These are phyloP conservation scores for Aplosporella prunicola DNA, from an alignment of 2,329 filamentous ascomycete species.

Conservation along the genomic window DNA sequence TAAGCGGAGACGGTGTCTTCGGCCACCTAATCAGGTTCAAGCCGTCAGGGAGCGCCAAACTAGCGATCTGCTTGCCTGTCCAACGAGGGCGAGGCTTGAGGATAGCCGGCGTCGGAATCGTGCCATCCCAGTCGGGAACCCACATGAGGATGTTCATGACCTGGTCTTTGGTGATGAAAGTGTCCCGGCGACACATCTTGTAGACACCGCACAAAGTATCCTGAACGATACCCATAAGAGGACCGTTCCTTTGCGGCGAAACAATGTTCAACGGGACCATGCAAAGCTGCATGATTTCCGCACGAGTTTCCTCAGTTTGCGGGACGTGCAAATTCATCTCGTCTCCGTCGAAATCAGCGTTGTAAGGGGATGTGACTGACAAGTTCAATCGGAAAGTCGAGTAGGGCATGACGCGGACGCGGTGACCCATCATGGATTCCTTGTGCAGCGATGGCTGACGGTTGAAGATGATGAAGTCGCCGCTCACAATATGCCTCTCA, in stretches of 20 bases:
- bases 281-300: constrained; percentile 87
- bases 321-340: constrained; percentile 99
- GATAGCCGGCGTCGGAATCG: constrained; percentile 89
- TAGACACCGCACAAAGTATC: constrained; percentile 94
- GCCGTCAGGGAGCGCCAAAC: constrained; percentile 78
- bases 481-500: constrained; percentile 89
- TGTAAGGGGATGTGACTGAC: constrained; percentile 97
- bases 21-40: constrained; percentile 52
- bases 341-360: constrained; percentile 99
- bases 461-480: constrained; percentile 99
- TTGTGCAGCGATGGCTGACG: constrained; percentile 98
- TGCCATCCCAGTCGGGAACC: constrained; percentile 95
- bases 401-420: constrained; percentile 95
- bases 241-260: constrained; percentile 91
- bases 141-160: constrained; percentile 97
- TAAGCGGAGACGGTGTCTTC: constrained; percentile 42
- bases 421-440: constrained; percentile 99
- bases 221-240: constrained; percentile 98
- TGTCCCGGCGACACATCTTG: constrained; percentile 89
- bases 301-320: constrained; percentile 91
- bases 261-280: constrained; percentile 99
- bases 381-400: constrained; percentile 97
- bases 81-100: constrained; percentile 84
- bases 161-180: constrained; percentile 79
- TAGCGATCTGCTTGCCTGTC: constrained; percentile 97